Conservation (phyloP, 176 grass and related monocot species). For the Chloris gayana region DNA sequence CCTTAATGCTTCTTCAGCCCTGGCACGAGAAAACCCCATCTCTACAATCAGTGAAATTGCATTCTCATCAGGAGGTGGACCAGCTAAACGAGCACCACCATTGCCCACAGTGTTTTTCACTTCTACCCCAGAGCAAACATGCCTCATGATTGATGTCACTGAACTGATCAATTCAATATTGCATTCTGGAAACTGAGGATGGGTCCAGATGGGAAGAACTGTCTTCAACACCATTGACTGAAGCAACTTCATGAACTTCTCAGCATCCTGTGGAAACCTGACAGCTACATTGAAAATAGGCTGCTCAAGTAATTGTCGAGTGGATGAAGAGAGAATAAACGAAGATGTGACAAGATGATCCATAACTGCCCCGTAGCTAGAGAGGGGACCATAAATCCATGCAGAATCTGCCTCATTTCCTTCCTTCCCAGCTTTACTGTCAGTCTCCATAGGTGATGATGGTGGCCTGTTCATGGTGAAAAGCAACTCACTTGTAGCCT, state of each 20-base stretch:
- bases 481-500: slow-evolving; percentile 96
- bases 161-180: slow-evolving; percentile 81
- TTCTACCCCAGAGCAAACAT: slow-evolving; percentile 93
- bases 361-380: slow-evolving; percentile 77
- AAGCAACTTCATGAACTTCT: slow-evolving; percentile 86
- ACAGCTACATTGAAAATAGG: slow-evolving; percentile 71
- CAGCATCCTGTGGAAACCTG: slow-evolving; percentile 79
- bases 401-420: slow-evolving; percentile 72
- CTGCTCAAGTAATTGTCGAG: slow-evolving; percentile 93
- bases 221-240: slow-evolving; percentile 94
- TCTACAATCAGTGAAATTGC: slow-evolving; percentile 94
- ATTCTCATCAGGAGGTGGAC: slow-evolving; percentile 88
- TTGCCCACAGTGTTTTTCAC: slow-evolving; percentile 64
- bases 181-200: slow-evolving; percentile 89
- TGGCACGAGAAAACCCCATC: slow-evolving; percentile 91
- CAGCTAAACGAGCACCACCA: slow-evolving; percentile 60
- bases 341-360: slow-evolving; percentile 90
- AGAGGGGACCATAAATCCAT: slow-evolving; percentile 92
- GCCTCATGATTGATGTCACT: slow-evolving; percentile 92
- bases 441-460: slow-evolving; percentile 85
- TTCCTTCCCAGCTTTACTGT: slow-evolving; percentile 60
- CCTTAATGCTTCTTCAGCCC: slow-evolving; percentile 95
- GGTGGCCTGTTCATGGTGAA: slow-evolving; percentile 69
- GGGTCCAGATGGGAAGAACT: slow-evolving; percentile 87
- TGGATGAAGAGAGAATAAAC: slow-evolving; percentile 87